Evolutionary conservation across 805 yeast species (phyloP).

Genomic region (Saccharomycopsis sp.): DNA sequence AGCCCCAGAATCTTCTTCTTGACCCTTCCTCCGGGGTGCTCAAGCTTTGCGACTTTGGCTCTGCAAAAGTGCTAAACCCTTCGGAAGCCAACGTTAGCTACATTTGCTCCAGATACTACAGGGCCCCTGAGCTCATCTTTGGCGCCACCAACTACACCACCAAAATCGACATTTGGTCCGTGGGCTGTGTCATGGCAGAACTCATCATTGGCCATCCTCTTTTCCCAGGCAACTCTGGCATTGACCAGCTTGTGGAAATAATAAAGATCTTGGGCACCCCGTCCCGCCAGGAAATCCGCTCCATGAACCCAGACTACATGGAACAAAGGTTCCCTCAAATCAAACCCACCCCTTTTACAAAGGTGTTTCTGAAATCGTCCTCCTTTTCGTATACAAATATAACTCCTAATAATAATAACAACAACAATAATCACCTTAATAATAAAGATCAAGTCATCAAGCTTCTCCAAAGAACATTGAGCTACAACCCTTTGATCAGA

Average conservation of each 20-base stretch:
- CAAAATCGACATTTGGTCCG: constrained; percentile 95
- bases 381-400: constrained; percentile 32
- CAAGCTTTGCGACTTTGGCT: constrained; percentile 93
- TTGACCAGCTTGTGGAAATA: constrained; percentile 94
- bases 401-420: no score
- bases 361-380: constrained; percentile 44
- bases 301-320: constrained; percentile 96
- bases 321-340: constrained; percentile 92
- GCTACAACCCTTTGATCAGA: constrained; percentile 62
- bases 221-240: constrained; percentile 97
- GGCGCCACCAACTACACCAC: constrained; percentile 96
- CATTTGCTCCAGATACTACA: constrained; percentile 90
- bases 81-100: constrained; percentile 92
- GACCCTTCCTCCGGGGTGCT: constrained; percentile 79
- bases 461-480: constrained; percentile 47
- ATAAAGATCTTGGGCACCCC: constrained; percentile 96
- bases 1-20: constrained; percentile 81
- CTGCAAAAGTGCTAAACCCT: constrained; percentile 85
- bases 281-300: constrained; percentile 76
- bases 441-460: constrained; percentile 36
- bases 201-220: constrained; percentile 89
- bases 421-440: constrained; percentile 22
- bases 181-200: constrained; percentile 98
- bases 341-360: constrained; percentile 53
- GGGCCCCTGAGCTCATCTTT: constrained; percentile 96